Evolutionary conservation across 2,329 filamentous ascomycete species (phyloP).

Genomic region (Fusarium sororula): DNA sequence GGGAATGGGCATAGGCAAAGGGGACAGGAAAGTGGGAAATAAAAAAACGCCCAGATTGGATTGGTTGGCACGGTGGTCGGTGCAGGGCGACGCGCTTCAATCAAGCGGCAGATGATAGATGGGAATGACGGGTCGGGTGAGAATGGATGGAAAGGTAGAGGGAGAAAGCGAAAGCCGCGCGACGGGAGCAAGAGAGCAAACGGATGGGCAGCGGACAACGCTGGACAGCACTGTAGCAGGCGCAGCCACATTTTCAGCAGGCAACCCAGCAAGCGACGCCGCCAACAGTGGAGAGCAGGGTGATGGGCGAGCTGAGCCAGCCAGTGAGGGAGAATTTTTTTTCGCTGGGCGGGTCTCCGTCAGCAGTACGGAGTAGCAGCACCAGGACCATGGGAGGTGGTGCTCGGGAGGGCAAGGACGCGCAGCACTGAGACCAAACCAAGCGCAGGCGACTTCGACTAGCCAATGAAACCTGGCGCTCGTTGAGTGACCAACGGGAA

Average conservation of each 20-base stretch:
- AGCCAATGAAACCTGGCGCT: slow-evolving; percentile 14
- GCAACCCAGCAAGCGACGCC: slow-evolving; percentile 20
- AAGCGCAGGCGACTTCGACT: slow-evolving; percentile 26
- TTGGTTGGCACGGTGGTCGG: slow-evolving; percentile 38
- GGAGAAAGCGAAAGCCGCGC: slow-evolving; percentile 32
- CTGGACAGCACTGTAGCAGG: slow-evolving; percentile 13
- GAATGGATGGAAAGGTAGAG: slow-evolving; percentile 33
- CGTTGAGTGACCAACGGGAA: slow-evolving; percentile 13
- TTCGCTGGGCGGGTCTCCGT: slow-evolving; percentile 41
- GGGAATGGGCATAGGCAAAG: slow-evolving; percentile 28
- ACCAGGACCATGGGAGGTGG: background rate
- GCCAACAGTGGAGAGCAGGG: slow-evolving; percentile 34
- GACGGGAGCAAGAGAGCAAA: slow-evolving; percentile 24
- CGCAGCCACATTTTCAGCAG: slow-evolving; percentile 27
- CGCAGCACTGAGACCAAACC: slow-evolving; percentile 41
- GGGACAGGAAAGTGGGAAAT: slow-evolving; percentile 32
- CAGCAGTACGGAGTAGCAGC: slow-evolving; percentile 13
- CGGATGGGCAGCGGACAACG: background rate
- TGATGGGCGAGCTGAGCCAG: slow-evolving; percentile 11
- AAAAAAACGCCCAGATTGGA: slow-evolving; percentile 38
- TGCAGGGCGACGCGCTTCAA: slow-evolving; percentile 37
- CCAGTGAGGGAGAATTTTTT: slow-evolving; percentile 47
- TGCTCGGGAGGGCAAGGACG: slow-evolving; percentile 20
- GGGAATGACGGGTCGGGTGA: slow-evolving; percentile 33
- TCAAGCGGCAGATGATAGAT: slow-evolving; percentile 36